A percentile compares a stretch with the other conserved stretches of the same genome.
Conservation (phyloP, 1,284 basidiomycete genomes). For the Rhizoctonia solani region DNA sequence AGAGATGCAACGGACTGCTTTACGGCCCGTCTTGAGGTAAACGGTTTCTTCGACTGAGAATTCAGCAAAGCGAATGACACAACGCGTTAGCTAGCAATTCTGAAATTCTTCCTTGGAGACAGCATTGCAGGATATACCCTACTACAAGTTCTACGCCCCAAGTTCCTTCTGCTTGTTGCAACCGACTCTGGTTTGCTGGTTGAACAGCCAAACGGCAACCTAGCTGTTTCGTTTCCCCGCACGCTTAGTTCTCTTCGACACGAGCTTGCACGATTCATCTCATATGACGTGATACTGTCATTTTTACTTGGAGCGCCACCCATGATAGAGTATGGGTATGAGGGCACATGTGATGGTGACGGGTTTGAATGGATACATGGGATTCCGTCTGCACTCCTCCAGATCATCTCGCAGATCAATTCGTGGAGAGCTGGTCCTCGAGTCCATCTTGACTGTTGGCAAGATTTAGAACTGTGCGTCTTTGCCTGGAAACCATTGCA, state of each 20-base stretch:
- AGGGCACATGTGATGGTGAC: background rate
- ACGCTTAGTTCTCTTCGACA: background rate
- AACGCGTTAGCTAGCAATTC: background rate
- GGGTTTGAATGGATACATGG: background rate
- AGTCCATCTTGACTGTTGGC: background rate
- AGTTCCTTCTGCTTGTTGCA: background rate
- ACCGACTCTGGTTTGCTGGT: background rate
- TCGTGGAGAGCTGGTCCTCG: no score
- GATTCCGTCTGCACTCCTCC: background rate
- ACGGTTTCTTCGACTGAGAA: background rate
- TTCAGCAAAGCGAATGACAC: background rate
- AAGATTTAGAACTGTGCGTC: background rate
- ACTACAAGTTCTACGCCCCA: background rate
- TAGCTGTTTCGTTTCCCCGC: background rate
- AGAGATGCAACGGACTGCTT: background rate
- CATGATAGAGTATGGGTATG: no score
- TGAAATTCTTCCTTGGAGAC: conserved; percentile 1
- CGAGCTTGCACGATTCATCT: conserved; percentile 14
- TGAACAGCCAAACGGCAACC: background rate
- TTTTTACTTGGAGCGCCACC: conserved; percentile 1
- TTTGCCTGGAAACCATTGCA: background rate
- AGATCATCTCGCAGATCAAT: background rate
- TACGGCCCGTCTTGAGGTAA: conserved; percentile 16
- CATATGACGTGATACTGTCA: background rate
- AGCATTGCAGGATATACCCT: conserved; percentile 8